Percentiles rank a stretch among this genome's conserved stretches.
phyloP scores from a whole-genome alignment of 129 eudicot species.

The Scalesia atractyloides region DNA sequence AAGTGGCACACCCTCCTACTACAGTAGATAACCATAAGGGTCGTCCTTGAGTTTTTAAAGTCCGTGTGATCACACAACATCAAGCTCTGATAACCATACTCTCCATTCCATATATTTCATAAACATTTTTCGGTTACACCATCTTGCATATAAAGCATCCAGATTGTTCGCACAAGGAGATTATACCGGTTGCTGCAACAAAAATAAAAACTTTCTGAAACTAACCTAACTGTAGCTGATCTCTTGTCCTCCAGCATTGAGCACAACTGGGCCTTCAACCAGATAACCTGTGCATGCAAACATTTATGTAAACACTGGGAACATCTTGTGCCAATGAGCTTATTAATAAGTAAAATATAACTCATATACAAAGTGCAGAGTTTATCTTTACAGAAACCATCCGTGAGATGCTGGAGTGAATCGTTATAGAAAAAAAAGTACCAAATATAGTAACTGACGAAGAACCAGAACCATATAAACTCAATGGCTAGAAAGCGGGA shows the following conservation, averaged over 20 bases:
- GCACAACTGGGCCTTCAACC: slow-evolving; percentile 87
- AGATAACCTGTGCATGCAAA: slow-evolving; percentile 61
- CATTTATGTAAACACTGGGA: slow-evolving; percentile 21
- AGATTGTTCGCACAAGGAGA: neutral
- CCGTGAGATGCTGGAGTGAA: no score
- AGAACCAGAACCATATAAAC: no score
- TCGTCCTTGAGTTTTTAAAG: neutral
- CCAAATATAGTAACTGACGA: no score
- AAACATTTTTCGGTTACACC: neutral
- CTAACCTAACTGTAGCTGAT: slow-evolving; percentile 84
- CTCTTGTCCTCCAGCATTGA: slow-evolving; percentile 93
- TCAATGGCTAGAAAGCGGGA: neutral
- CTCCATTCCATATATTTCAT: neutral
- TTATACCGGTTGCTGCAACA: neutral
- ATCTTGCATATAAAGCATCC: neutral
- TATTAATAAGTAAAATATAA: neutral
- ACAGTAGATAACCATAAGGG: no score
- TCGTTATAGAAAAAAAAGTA: no score
- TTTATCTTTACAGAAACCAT: no score
- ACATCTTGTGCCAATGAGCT: neutral
- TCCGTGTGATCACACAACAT: neutral
- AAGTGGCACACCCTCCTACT: neutral
- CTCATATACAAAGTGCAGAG: no score
- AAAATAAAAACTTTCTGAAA: slow-evolving; percentile 19
- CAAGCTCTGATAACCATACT: neutral